Evolutionary conservation across 1,284 basidiomycete species (phyloP).

Genomic region (Lignosus rhinocerotis): DNA sequence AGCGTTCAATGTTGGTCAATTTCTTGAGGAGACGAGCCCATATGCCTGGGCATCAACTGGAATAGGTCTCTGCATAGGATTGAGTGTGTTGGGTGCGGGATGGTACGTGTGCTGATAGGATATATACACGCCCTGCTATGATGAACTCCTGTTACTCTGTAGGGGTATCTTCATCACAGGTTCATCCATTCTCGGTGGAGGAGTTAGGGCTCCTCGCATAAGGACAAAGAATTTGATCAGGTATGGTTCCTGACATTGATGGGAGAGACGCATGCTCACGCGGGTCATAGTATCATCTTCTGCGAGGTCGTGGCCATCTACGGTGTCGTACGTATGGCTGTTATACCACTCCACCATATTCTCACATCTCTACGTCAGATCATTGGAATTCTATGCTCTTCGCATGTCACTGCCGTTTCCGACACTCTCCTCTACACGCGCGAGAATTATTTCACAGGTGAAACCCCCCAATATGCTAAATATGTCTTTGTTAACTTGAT

Average conservation of each 20-base stretch:
- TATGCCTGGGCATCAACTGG: constrained; percentile 92
- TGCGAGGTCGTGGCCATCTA: constrained; percentile 99
- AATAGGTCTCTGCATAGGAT: constrained; percentile 90
- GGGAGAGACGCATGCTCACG: neutral
- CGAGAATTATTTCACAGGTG: constrained; percentile 89
- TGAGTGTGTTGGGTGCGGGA: constrained; percentile 93
- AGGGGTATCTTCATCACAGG: constrained; percentile 99
- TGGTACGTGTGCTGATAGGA: constrained; percentile 62
- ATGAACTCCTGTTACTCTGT: constrained; percentile 5
- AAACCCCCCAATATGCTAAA: constrained; percentile 16
- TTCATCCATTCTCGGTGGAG: constrained; percentile 92
- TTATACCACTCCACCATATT: neutral
- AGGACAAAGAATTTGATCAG: constrained; percentile 98
- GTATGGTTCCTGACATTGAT: constrained; percentile 42
- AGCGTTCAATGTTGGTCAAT: constrained; percentile 89
- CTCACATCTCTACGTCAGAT: constrained; percentile 52
- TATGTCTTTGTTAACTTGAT: neutral
- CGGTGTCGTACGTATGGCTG: constrained; percentile 70
- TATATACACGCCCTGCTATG: neutral
- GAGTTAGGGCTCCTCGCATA: constrained; percentile 92
- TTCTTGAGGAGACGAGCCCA: constrained; percentile 92
- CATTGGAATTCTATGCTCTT: constrained; percentile 91
- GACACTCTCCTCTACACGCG: constrained; percentile 72
- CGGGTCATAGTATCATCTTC: constrained; percentile 84
- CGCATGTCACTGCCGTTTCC: constrained; percentile 67